Evolutionary conservation across 306 rosid genomes (phyloP).

Genomic region (Lupinus albus): DNA sequence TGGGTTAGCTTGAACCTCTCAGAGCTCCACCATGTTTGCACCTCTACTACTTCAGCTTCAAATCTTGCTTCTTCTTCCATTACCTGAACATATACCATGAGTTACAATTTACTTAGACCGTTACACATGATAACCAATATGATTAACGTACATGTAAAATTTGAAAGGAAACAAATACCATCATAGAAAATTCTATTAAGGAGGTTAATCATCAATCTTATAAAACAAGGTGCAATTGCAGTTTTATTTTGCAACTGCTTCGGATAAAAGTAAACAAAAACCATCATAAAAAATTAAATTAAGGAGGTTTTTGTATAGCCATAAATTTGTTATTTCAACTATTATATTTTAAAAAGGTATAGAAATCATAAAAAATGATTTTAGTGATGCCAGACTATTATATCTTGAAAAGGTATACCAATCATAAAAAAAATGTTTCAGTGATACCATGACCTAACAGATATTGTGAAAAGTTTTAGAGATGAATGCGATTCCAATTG

Average conservation of each 20-base stretch:
- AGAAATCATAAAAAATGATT: too few relatives aligned
- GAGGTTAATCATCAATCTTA: neutral
- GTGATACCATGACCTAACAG: too few relatives aligned
- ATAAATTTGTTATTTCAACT: neutral
- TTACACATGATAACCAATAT: neutral
- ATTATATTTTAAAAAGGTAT: neutral
- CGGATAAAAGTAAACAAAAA: neutral
- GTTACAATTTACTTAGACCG: neutral
- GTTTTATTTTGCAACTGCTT: slow-evolving; percentile 4
- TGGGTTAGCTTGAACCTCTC: slow-evolving; percentile 81
- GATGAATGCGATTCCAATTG: too few relatives aligned
- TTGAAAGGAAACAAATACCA: too few relatives aligned
- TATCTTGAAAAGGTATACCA: too few relatives aligned
- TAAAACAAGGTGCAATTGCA: neutral
- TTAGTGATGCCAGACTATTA: neutral
- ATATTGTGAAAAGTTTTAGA: too few relatives aligned
- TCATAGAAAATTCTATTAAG: too few relatives aligned
- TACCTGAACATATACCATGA: slow-evolving; percentile 50
- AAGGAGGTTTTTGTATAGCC: neutral
- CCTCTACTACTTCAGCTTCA: slow-evolving; percentile 88
- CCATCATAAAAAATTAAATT: too few relatives aligned
- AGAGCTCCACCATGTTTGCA: slow-evolving; percentile 86
- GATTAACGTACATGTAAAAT: neutral
- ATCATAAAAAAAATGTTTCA: too few relatives aligned
- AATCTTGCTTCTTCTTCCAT: slow-evolving; percentile 93